Evolutionary conservation across 2,329 filamentous ascomycete species (phyloP).

Genomic region (Fusarium nodosum): DNA sequence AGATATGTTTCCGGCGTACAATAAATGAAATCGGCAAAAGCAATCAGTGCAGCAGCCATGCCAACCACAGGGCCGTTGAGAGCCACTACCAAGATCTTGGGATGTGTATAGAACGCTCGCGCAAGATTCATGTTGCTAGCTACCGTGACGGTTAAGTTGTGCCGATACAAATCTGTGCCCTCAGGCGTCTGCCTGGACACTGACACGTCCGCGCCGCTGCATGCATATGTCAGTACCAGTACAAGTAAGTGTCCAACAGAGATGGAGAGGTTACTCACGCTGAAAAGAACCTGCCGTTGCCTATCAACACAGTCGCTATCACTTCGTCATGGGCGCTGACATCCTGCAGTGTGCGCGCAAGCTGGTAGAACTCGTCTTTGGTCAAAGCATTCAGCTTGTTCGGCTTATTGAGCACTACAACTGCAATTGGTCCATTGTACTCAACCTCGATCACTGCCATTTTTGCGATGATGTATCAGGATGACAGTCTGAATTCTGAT

Average conservation of each 20-base stretch:
- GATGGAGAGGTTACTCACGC: background rate
- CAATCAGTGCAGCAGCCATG: conserved; percentile 5
- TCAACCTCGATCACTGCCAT: conserved; percentile 1
- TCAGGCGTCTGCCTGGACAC: background rate
- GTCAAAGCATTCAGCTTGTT: conserved; percentile 5
- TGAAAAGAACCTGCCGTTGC: conserved; percentile 9
- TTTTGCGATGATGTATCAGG: background rate
- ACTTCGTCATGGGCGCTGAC: conserved; percentile 1
- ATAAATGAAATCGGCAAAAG: conserved; percentile 7
- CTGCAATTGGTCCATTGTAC: background rate
- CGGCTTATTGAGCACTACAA: background rate
- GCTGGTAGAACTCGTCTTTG: conserved; percentile 5
- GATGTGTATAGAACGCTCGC: background rate
- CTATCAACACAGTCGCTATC: background rate
- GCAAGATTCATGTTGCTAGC: conserved; percentile 10
- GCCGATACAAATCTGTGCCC: background rate
- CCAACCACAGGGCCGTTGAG: conserved; percentile 12
- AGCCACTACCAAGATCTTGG: conserved; percentile 1
- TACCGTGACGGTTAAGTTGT: background rate
- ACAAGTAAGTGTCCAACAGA: rapidly evolving
- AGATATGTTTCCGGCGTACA: background rate
- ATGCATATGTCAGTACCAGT: background rate
- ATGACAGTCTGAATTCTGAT: background rate
- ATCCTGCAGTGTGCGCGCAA: conserved; percentile 1
- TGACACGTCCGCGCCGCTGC: background rate